Evolutionary conservation across 305 asterid genomes (phyloP), one percentile per base, ranked within the genome.

Genomic region (Ajuga reptans): DNA sequence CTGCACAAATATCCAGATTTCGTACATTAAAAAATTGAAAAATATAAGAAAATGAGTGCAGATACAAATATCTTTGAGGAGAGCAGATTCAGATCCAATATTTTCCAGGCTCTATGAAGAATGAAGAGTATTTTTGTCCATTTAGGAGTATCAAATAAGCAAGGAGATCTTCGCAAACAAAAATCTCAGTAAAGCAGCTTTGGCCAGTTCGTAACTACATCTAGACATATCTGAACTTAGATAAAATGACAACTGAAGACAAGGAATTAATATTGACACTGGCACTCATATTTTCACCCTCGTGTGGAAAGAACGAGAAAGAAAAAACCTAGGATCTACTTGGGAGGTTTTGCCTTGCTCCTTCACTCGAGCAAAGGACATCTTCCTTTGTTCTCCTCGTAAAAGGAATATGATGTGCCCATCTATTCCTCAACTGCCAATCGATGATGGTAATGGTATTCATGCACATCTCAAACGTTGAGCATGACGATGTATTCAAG

Each of bases 1-100:
- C 96, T 92, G 95, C 81, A 82, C 50, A 71, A 49, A 66, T 42
- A n/a, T 29, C 24, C 65, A 63, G 34, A 66, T 56, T 53, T 31
- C 68, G 70, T 51, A 46, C 54, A 68, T 43, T 55, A 61, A 42
- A 61, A 42, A 42, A 68, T 74, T 54, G 9, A 54, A 47, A 53
- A 63, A 24, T 50, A 68, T 62, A 61, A 62, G 54, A 61, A 60
- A 75, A 72, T 11, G 31, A 24, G 9, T 53, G 42, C 5, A 45
- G 42, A 53, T 15, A 65, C 14, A 61, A 52, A 6, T 41, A 9
- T 39, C 51, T 56, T 45, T 62, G 18, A 53, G 45, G 64, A 64
- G 37, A 64, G 21, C 12, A 34, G 31, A 18, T 17, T 9, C 43
- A 57, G 67, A 54, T 37, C 54, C 21, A 75, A 29, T 50, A 64